A percentile compares a stretch with the other conserved stretches of the same genome.
Conservation (phyloP, 73 alveolate genomes). For the Paramecium octaurelia region DNA sequence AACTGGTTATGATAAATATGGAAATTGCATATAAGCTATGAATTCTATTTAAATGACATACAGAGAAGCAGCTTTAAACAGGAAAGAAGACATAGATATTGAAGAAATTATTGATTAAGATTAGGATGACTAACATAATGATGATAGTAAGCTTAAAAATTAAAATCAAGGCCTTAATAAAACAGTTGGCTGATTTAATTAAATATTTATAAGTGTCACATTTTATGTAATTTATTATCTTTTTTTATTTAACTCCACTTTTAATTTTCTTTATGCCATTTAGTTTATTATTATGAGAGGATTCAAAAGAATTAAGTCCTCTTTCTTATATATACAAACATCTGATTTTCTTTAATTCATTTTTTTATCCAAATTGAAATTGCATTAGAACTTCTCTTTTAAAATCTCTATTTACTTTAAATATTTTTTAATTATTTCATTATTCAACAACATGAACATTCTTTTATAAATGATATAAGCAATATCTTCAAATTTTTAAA, state of each 20-base stretch:
- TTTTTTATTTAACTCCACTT: conserved; percentile 23
- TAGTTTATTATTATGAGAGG: not conserved
- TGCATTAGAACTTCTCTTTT: too few relatives aligned
- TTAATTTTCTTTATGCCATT: not conserved
- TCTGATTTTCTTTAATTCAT: too few relatives aligned
- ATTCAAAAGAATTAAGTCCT: conserved; percentile 1
- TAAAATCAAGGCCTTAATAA: not conserved
- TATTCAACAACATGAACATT: not conserved
- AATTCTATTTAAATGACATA: not conserved
- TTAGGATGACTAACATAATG: not conserved
- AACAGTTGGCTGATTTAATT: not conserved
- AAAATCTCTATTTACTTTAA: too few relatives aligned
- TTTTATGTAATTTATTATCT: conserved; percentile 2
- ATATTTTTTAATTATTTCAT: not conserved
- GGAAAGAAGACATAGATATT: not conserved
- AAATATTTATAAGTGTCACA: not conserved
- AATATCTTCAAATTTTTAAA: conserved; percentile 5
- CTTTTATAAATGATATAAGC: not conserved
- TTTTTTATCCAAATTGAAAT: too few relatives aligned
- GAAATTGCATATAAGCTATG: not conserved
- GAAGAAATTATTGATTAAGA: not conserved
- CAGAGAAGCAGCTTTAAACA: not conserved
- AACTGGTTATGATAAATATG: conserved; percentile 29
- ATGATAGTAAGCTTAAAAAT: not conserved
- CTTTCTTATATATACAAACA: not conserved